These are phyloP conservation scores for Boletus rufocinnamomeus DNA, from an alignment of 768 basidiomycete species.

Conservation along the genomic window DNA sequence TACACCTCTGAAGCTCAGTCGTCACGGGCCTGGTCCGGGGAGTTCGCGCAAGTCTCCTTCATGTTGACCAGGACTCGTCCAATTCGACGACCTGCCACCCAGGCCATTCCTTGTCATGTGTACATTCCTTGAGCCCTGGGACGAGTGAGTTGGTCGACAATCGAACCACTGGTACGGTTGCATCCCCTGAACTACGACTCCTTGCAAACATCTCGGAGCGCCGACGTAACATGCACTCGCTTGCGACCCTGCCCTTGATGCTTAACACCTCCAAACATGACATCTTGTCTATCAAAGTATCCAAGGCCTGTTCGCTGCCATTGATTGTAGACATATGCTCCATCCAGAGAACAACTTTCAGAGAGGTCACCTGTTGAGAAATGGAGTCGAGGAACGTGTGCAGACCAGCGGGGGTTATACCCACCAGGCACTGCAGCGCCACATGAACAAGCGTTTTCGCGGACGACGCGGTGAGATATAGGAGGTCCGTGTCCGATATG, in stretches of 20 bases:
- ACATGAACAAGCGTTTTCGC: background rate
- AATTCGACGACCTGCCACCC: too few relatives aligned
- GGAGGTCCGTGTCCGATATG: slow-evolving; percentile 3
- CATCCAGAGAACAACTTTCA: background rate
- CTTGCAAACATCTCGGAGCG: background rate
- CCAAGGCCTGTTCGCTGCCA: background rate
- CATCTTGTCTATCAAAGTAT: background rate
- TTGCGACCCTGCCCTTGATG: background rate
- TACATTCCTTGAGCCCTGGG: too few relatives aligned
- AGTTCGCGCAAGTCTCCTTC: too few relatives aligned
- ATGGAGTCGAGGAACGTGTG: background rate
- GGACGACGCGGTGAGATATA: slow-evolving; percentile 3
- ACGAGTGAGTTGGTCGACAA: too few relatives aligned
- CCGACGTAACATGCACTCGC: background rate
- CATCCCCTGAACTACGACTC: background rate
- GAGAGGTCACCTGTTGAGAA: background rate
- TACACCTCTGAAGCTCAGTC: too few relatives aligned
- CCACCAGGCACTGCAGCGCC: background rate
- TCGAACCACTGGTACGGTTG: background rate
- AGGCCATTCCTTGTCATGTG: too few relatives aligned
- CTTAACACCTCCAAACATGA: background rate
- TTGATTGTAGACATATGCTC: too few relatives aligned
- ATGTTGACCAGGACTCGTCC: too few relatives aligned
- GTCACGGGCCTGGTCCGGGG: too few relatives aligned
- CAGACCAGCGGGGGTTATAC: background rate